These are phyloP conservation scores for Boletus rex-veris DNA, from an alignment of 768 basidiomycete species.

Conservation along the genomic window DNA sequence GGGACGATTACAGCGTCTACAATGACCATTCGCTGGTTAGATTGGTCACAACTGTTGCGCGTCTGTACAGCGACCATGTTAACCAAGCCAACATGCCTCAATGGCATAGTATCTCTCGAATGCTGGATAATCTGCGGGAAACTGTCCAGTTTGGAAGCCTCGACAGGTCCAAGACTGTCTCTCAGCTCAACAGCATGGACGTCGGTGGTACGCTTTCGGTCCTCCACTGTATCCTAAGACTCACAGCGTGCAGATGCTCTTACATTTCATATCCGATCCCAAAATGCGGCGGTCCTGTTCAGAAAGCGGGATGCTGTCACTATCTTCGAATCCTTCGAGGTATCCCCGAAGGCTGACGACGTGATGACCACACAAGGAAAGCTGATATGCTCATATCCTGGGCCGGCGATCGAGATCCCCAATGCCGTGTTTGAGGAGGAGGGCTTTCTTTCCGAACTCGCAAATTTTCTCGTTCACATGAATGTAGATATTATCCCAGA, in stretches of 20 bases:
- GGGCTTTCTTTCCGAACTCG: constrained; percentile 34
- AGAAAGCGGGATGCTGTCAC: constrained; percentile 28
- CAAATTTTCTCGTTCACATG: constrained; percentile 36
- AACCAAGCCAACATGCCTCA: constrained; percentile 1
- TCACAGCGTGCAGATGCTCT: constrained; percentile 32
- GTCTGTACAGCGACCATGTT: constrained; percentile 14
- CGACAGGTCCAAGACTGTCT: constrained; percentile 4
- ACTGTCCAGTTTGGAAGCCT: not conserved
- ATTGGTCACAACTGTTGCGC: constrained; percentile 17
- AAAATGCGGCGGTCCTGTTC: constrained; percentile 49
- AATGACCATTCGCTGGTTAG: constrained; percentile 29
- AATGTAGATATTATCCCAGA: constrained; percentile 31
- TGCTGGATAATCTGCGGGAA: constrained; percentile 27
- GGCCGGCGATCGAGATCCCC: constrained; percentile 40
- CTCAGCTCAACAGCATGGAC: constrained; percentile 19
- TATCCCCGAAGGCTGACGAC: constrained; percentile 33
- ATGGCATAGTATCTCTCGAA: constrained; percentile 32
- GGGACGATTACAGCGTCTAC: constrained; percentile 28
- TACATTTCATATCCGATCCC: constrained; percentile 38
- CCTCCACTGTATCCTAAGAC: not conserved
- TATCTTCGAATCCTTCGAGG: constrained; percentile 46
- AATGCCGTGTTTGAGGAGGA: constrained; percentile 24
- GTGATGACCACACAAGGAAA: constrained; percentile 42
- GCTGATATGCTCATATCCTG: constrained; percentile 46
- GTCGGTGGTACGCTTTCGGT: constrained; percentile 12